Percentiles rank a stretch among this genome's conserved stretches.
These are phyloP conservation scores for Epithemia pelagica DNA, from an alignment of 108 stramenopile genomes.

Conservation along the genomic window DNA sequence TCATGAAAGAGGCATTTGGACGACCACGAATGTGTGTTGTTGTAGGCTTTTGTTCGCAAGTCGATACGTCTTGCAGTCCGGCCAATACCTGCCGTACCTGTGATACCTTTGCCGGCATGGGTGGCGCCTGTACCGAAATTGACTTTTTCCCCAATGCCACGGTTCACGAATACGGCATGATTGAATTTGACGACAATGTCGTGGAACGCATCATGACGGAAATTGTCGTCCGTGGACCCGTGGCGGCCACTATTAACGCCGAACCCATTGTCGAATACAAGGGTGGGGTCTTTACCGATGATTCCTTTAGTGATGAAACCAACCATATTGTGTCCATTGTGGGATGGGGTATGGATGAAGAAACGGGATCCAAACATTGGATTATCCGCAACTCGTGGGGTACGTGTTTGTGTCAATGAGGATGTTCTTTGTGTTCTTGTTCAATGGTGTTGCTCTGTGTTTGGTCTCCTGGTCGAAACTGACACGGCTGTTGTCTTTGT, in stretches of 20 bases:
- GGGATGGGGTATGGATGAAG: slow-evolving; percentile 83
- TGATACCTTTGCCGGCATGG: slow-evolving; percentile 68
- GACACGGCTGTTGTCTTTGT: slow-evolving; percentile 22
- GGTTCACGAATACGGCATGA: slow-evolving; percentile 85
- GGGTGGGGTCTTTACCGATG: slow-evolving; percentile 71
- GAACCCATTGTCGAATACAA: slow-evolving; percentile 68
- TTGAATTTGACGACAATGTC: slow-evolving; percentile 42
- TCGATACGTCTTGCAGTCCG: slow-evolving; percentile 68
- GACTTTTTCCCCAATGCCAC: slow-evolving; percentile 87
- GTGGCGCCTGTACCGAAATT: slow-evolving; percentile 74
- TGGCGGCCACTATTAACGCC: slow-evolving; percentile 82
- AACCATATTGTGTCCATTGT: slow-evolving; percentile 91
- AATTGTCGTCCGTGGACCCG: slow-evolving; percentile 86
- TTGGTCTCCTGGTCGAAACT: slow-evolving; percentile 46
- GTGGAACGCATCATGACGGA: slow-evolving; percentile 67
- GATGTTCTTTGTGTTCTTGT: slow-evolving; percentile 43
- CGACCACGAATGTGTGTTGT: slow-evolving; percentile 24
- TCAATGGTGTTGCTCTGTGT: slow-evolving; percentile 40
- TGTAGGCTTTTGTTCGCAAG: slow-evolving; percentile 66
- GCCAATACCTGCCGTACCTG: slow-evolving; percentile 81
- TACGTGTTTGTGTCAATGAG: slow-evolving; percentile 28
- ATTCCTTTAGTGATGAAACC: slow-evolving; percentile 31
- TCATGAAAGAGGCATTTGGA: no score
- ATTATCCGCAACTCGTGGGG: slow-evolving; percentile 83
- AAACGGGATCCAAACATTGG: slow-evolving; percentile 68